A percentile compares a stretch with the other conserved stretches of the same genome.
phyloP scores from a whole-genome alignment of 2,329 filamentous ascomycete genomes.

The Aspergillus transmontanensis region DNA sequence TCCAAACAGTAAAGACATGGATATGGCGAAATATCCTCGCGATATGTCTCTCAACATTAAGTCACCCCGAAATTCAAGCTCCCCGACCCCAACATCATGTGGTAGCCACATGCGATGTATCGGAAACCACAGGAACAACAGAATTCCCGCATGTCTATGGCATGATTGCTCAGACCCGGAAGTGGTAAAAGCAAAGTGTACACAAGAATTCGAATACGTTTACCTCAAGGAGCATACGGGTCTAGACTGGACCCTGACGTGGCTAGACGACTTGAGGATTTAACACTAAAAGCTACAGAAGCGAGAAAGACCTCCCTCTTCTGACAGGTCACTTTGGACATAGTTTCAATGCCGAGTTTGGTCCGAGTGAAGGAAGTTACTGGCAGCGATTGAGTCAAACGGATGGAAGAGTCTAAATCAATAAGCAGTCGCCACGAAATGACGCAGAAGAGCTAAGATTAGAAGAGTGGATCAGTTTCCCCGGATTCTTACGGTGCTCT shows the following conservation, averaged over 20 bases:
- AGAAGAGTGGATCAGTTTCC: slow-evolving; percentile 12
- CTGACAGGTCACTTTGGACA: not conserved
- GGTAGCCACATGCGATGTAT: not conserved
- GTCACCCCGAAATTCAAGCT: not conserved
- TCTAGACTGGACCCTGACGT: not conserved
- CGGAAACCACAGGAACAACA: not conserved
- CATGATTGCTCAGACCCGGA: not conserved
- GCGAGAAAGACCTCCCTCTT: not conserved
- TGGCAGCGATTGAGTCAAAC: too few relatives aligned
- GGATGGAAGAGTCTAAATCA: not conserved
- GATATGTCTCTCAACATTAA: not conserved
- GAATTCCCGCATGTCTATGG: not conserved
- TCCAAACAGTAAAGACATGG: not conserved
- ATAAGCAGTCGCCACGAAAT: not conserved
- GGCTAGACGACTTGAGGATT: not conserved
- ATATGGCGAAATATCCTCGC: not conserved
- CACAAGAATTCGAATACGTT: not conserved
- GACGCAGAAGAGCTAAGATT: not conserved
- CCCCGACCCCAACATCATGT: not conserved
- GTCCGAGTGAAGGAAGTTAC: not conserved
- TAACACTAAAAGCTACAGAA: not conserved
- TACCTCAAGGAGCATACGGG: not conserved
- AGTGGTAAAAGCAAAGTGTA: not conserved
- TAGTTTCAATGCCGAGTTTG: not conserved
- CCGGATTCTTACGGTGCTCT: slow-evolving; percentile 12